Evolutionary conservation across 441 rosid species (phyloP).

Genomic region (Adansonia rubrostipa): DNA sequence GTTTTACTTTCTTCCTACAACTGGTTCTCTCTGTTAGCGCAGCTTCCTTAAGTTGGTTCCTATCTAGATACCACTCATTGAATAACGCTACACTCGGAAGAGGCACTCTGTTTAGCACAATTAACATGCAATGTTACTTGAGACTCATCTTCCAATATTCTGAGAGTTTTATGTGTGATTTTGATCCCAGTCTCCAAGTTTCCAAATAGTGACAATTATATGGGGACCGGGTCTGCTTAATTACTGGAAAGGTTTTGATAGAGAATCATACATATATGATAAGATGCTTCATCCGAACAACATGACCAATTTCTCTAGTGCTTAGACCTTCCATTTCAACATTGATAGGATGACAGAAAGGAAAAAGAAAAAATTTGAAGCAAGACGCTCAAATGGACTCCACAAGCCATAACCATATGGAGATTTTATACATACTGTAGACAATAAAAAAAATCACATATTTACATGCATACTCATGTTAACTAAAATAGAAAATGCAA

Average conservation of each 20-base stretch:
- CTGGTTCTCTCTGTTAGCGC: not conserved
- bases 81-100: constrained; percentile 4
- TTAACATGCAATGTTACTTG: not conserved
- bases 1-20: not conserved
- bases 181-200: not conserved
- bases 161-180: not conserved
- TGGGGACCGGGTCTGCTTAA: not conserved
- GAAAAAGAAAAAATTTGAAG: not conserved
- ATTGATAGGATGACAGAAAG: not conserved
- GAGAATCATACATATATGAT: not conserved
- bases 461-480: constrained; percentile 6
- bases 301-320: not conserved
- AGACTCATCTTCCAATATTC: constrained; percentile 3
- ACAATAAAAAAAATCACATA: not conserved
- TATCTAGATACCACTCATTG: not conserved
- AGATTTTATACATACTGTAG: not conserved
- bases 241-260: not conserved
- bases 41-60: not conserved
- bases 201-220: not conserved
- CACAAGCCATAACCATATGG: not conserved
- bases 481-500: not conserved
- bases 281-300: not conserved
- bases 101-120: not conserved
- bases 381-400: not conserved
- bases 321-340: constrained; percentile 11